phyloP scores from a whole-genome alignment of 805 yeast genomes.

The Zygosaccharomyces lentus region DNA sequence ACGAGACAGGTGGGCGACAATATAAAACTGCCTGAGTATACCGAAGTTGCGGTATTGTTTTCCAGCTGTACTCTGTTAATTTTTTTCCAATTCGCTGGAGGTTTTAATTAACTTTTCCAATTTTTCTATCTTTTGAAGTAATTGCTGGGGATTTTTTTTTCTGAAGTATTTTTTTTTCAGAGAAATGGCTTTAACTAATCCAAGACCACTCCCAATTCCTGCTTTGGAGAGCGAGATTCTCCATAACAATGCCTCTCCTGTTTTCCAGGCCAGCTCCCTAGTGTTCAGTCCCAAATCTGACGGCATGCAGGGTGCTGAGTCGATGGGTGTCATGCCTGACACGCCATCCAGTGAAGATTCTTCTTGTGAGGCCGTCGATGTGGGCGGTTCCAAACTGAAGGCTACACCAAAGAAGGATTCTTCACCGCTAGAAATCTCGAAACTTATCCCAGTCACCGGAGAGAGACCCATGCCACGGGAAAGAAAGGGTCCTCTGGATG shows the following conservation, averaged over 20 bases:
- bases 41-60: not conserved
- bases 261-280: conserved; percentile 30
- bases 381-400: conserved; percentile 12
- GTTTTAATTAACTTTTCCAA: conserved; percentile 22
- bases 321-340: conserved; percentile 19
- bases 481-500: conserved; percentile 51
- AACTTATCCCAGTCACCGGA: conserved; percentile 77
- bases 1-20: conserved; percentile 4
- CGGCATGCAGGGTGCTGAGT: conserved; percentile 16
- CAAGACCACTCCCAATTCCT: conserved; percentile 58
- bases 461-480: conserved; percentile 68
- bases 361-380: conserved; percentile 5
- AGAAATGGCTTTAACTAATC: conserved; percentile 60
- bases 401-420: conserved; percentile 23
- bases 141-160: conserved; percentile 3
- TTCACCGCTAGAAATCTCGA: conserved; percentile 46
- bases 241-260: conserved; percentile 33
- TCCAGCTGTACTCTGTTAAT: not conserved
- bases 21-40: conserved; percentile 2
- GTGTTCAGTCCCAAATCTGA: conserved; percentile 18
- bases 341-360: conserved; percentile 18
- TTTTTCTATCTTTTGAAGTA: conserved; percentile 2
- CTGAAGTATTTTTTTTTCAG: not conserved
- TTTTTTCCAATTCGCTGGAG: conserved; percentile 12
- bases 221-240: conserved; percentile 35